A percentile compares a stretch with the other conserved stretches of the same genome.
Conservation (phyloP, 129 eudicot species). For the Dittrichia graveolens region DNA sequence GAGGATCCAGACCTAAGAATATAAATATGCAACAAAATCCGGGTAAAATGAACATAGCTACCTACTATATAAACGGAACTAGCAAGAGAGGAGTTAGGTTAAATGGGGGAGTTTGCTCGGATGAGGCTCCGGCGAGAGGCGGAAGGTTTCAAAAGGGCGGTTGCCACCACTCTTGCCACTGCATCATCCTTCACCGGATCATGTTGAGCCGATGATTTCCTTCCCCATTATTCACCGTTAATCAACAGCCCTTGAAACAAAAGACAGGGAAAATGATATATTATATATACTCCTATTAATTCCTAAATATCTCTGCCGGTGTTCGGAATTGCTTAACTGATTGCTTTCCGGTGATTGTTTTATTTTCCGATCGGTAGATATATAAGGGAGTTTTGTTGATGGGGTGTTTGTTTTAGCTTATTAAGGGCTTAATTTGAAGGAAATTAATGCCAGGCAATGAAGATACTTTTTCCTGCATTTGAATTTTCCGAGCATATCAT, state of each 20-base stretch:
- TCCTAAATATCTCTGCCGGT: no score
- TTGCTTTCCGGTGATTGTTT: no score
- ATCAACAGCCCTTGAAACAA: not conserved
- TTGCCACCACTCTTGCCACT: not conserved
- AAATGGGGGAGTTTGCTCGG: not conserved
- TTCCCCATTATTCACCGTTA: not conserved
- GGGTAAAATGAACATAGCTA: no score
- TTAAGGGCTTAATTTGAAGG: no score
- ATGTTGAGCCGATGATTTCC: conserved; percentile 11
- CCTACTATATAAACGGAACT: no score
- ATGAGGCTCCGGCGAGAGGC: not conserved
- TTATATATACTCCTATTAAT: no score
- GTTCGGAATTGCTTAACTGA: no score
- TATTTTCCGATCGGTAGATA: no score
- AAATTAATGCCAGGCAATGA: not conserved
- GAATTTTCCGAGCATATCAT: not conserved
- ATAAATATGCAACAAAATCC: no score
- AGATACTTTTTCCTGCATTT: not conserved
- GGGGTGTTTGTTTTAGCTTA: no score
- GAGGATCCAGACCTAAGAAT: no score
- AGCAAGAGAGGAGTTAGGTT: not conserved
- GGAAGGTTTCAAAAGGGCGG: not conserved
- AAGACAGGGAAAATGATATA: not conserved
- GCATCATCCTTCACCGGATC: not conserved
- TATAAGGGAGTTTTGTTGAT: no score